phyloP scores from a whole-genome alignment of 2,329 filamentous ascomycete genomes.

The Diaporthe sp. region DNA sequence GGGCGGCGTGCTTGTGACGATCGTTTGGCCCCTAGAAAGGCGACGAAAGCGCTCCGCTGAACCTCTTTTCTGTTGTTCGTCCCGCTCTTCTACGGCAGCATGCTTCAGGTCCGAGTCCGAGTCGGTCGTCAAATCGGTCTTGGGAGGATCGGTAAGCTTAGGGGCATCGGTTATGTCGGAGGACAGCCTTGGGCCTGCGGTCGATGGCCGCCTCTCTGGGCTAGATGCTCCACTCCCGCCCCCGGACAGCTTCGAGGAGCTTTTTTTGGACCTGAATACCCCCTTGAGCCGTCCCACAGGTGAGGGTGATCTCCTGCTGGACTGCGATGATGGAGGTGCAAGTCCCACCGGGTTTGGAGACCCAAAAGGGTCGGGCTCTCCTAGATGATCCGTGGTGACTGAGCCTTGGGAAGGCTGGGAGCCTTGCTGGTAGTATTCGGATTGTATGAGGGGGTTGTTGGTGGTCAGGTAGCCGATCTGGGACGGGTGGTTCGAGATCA shows the following conservation, averaged over 20 bases:
- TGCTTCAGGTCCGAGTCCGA: conserved; percentile 31
- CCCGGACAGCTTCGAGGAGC: conserved; percentile 44
- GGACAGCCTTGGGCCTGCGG: conserved; percentile 37
- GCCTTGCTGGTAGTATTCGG: conserved; percentile 62
- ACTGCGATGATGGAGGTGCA: conserved; percentile 58
- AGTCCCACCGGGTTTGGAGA: conserved; percentile 48
- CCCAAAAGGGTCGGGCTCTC: conserved; percentile 36
- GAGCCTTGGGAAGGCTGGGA: conserved; percentile 55
- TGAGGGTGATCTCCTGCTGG: conserved; percentile 72
- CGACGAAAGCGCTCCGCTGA: conserved; percentile 47
- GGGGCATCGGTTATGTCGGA: conserved; percentile 31
- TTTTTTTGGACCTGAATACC: conserved; percentile 75
- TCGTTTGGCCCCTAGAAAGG: conserved; percentile 48
- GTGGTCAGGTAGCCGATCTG: conserved; percentile 78
- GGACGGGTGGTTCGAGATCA: conserved; percentile 72
- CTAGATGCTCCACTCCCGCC: conserved; percentile 61
- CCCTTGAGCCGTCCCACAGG: conserved; percentile 80
- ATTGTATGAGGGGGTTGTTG: conserved; percentile 77
- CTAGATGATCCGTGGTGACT: conserved; percentile 38
- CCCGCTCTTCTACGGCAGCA: conserved; percentile 41
- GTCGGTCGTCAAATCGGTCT: conserved; percentile 17
- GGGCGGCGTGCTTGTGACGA: conserved; percentile 54
- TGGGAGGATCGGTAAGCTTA: conserved; percentile 35
- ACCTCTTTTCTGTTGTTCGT: conserved; percentile 39
- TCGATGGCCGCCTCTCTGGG: conserved; percentile 48